Percentiles rank a stretch among this genome's conserved stretches.
phyloP scores from a whole-genome alignment of 257 asterid genomes.

The Solanum medicagineum region DNA sequence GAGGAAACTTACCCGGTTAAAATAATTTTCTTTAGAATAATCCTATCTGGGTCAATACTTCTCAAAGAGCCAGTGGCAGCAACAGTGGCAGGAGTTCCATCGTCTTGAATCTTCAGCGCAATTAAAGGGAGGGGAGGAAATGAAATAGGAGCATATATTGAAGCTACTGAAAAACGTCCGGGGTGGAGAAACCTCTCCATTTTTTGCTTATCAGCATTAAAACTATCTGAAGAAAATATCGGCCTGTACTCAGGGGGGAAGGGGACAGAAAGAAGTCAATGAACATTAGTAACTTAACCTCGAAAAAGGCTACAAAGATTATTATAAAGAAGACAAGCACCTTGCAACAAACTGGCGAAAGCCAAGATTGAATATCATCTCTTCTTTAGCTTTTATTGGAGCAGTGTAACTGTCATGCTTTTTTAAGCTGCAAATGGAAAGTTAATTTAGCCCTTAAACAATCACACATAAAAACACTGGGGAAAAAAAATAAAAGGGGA shows the following conservation, averaged over 20 bases:
- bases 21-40: slow-evolving; percentile 77
- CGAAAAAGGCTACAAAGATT: background rate
- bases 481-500: background rate
- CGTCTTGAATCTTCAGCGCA: slow-evolving; percentile 62
- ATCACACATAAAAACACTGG: background rate
- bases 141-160: slow-evolving; percentile 76
- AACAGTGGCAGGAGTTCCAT: slow-evolving; percentile 36
- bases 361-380: slow-evolving; percentile 83
- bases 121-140: slow-evolving; percentile 69
- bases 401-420: slow-evolving; percentile 70
- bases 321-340: slow-evolving; percentile 13
- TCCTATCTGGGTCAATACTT: slow-evolving; percentile 75
- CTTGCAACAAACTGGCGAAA: slow-evolving; percentile 80
- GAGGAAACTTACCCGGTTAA: slow-evolving; percentile 64
- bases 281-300: background rate
- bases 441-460: background rate
- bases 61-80: slow-evolving; percentile 86
- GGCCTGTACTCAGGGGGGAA: slow-evolving; percentile 51
- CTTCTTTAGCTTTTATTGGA: slow-evolving; percentile 94
- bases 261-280: background rate
- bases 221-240: slow-evolving; percentile 61
- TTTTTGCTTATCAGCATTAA: slow-evolving; percentile 72
- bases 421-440: slow-evolving; percentile 42
- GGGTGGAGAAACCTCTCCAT: slow-evolving; percentile 99
- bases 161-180: slow-evolving; percentile 78